Percentiles rank a stretch among this genome's conserved stretches.
Conservation (phyloP, 176 grass and related monocot genomes). For the Chloris gayana region DNA sequence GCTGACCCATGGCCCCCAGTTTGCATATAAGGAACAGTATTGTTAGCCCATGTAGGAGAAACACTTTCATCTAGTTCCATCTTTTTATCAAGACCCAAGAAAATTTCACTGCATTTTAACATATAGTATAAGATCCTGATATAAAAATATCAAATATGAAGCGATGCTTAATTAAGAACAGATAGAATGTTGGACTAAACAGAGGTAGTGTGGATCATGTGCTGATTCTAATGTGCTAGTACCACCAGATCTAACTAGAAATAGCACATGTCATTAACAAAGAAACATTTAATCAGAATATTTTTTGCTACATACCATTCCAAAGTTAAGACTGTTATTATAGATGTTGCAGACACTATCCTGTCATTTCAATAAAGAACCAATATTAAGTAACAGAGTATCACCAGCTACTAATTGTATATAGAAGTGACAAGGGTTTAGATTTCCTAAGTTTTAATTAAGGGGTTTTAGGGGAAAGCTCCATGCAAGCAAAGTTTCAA, state of each 20-base stretch:
- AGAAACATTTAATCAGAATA: neutral
- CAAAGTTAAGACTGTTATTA: neutral
- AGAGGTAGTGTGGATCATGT: neutral
- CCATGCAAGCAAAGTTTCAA: neutral
- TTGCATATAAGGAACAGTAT: slow-evolving; percentile 32
- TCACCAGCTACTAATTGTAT: slow-evolving; percentile 16
- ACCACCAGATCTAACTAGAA: neutral
- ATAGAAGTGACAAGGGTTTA: slow-evolving; percentile 12
- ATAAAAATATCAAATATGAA: slow-evolving; percentile 28
- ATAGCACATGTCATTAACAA: slow-evolving; percentile 12
- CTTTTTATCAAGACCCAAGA: slow-evolving; percentile 27
- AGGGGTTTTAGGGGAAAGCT: neutral
- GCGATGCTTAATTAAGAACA: slow-evolving; percentile 13
- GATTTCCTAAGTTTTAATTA: neutral
- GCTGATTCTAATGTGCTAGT: slow-evolving; percentile 4
- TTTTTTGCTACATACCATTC: neutral
- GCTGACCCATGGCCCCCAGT: slow-evolving; percentile 27
- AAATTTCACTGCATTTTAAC: slow-evolving; percentile 52
- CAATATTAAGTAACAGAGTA: slow-evolving; percentile 17
- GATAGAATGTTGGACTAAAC: slow-evolving; percentile 4
- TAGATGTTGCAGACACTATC: slow-evolving; percentile 19
- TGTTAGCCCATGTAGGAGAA: slow-evolving; percentile 36
- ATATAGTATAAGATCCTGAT: slow-evolving; percentile 28
- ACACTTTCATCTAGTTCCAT: slow-evolving; percentile 40
- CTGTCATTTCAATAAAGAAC: slow-evolving; percentile 9